These are phyloP conservation scores for Hymenoscyphus fraxineus DNA, from an alignment of 2,329 filamentous ascomycete species.

Conservation along the genomic window DNA sequence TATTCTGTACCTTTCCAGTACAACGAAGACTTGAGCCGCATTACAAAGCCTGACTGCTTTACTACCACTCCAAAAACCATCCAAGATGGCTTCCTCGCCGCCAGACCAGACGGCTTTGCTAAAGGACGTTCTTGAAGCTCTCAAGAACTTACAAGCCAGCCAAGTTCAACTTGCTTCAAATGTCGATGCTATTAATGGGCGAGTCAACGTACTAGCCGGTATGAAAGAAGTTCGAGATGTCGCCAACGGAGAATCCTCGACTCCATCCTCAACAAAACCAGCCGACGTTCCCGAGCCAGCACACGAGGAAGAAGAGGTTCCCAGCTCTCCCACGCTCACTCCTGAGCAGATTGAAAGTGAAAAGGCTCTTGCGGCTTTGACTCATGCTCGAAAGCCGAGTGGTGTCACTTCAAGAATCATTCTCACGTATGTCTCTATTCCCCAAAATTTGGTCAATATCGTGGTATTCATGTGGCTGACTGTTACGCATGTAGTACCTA, in stretches of 20 bases:
- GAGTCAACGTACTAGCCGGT: slow-evolving; percentile 57
- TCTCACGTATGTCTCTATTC: slow-evolving; percentile 46
- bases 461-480: slow-evolving; percentile 7
- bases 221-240: slow-evolving; percentile 54
- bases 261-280: slow-evolving; percentile 15
- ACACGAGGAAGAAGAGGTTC: slow-evolving; percentile 28
- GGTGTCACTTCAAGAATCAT: slow-evolving; percentile 58
- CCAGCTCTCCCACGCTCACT: slow-evolving; percentile 33
- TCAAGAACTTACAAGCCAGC: slow-evolving; percentile 53
- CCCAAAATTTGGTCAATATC: neutral
- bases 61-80: neutral
- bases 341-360: slow-evolving; percentile 25
- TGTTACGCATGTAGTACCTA: slow-evolving; percentile 60
- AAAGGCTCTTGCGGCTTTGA: slow-evolving; percentile 12
- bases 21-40: neutral
- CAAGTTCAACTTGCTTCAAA: slow-evolving; percentile 52
- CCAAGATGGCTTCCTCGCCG: slow-evolving; percentile 26
- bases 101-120: slow-evolving; percentile 37
- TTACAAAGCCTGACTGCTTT: neutral
- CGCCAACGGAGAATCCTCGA: slow-evolving; percentile 31
- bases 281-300: slow-evolving; percentile 16
- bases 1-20: neutral
- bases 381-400: slow-evolving; percentile 35
- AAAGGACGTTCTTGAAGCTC: slow-evolving; percentile 51
- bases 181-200: slow-evolving; percentile 57